phyloP scores from a whole-genome alignment of 2,329 filamentous ascomycete genomes.

The Colletotrichum sp. region DNA sequence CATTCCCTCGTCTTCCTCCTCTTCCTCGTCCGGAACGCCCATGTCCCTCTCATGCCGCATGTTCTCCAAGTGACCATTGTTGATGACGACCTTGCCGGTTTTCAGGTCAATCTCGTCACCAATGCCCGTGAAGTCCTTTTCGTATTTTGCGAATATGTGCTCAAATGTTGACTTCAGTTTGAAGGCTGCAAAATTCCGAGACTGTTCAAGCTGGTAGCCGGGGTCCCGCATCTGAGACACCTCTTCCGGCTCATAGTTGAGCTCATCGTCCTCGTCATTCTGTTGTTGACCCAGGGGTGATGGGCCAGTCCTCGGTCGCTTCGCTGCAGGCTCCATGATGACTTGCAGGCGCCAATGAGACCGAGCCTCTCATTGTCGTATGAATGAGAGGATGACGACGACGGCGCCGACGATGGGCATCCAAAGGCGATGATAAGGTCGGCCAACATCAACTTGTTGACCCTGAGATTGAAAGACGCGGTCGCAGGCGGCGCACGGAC shows the following conservation, averaged over 20 bases:
- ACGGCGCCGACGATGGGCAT: neutral
- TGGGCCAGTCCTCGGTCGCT: conserved; percentile 63
- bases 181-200: conserved; percentile 69
- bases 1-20: conserved; percentile 40
- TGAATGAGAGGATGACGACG: neutral
- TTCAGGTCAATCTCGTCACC: conserved; percentile 89
- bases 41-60: conserved; percentile 63
- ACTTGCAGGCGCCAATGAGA: neutral
- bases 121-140: conserved; percentile 78
- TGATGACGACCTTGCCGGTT: conserved; percentile 82
- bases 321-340: conserved; percentile 63
- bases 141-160: conserved; percentile 88
- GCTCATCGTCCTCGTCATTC: conserved; percentile 52
- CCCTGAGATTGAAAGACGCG: neutral
- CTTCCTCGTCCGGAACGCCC: conserved; percentile 36
- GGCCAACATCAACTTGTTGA: neutral
- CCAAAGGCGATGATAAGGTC: neutral
- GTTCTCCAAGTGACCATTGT: conserved; percentile 82
- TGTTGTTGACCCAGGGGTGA: conserved; percentile 34
- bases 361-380: neutral
- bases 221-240: conserved; percentile 55
- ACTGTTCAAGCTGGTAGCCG: conserved; percentile 62
- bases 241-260: conserved; percentile 52
- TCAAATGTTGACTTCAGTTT: conserved; percentile 86
- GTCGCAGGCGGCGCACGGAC: neutral